Evolutionary conservation across 352 stramenopile genomes (phyloP).

Genomic region (Globisporangium nagaii): DNA sequence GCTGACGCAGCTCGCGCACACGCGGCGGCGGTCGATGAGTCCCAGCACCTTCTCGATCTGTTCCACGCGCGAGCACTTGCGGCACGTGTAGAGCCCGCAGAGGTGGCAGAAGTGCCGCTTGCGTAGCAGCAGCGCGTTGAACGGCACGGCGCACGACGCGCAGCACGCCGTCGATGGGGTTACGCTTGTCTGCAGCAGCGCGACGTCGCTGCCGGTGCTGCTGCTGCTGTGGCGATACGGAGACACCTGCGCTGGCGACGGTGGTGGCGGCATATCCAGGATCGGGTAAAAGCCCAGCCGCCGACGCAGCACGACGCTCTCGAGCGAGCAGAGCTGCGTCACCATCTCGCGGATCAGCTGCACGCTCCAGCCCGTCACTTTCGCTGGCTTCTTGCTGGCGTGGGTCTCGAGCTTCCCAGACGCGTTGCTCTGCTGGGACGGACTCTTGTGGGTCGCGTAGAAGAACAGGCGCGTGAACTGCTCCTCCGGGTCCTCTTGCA

Average conservation of each 20-base stretch:
- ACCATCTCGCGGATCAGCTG: slow-evolving; percentile 46
- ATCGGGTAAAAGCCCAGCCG: slow-evolving; percentile 49
- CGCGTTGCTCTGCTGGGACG: neutral
- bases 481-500: slow-evolving; percentile 49
- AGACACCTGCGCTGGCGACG: neutral
- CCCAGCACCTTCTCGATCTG: slow-evolving; percentile 42
- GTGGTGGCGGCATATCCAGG: slow-evolving; percentile 11
- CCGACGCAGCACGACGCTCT: slow-evolving; percentile 39
- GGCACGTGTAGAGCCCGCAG: slow-evolving; percentile 47
- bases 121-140: slow-evolving; percentile 36
- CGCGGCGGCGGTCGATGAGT: slow-evolving; percentile 30
- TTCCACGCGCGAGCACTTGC: slow-evolving; percentile 42
- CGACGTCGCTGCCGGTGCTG: slow-evolving; percentile 1
- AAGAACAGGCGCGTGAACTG: slow-evolving; percentile 68
- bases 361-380: slow-evolving; percentile 26
- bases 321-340: slow-evolving; percentile 29
- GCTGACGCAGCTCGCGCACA: slow-evolving; percentile 42
- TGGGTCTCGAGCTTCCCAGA: neutral
- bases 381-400: slow-evolving; percentile 11
- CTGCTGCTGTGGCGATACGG: neutral
- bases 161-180: slow-evolving; percentile 27
- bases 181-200: slow-evolving; percentile 15
- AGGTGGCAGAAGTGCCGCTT: slow-evolving; percentile 50
- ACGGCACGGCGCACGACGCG: slow-evolving; percentile 32
- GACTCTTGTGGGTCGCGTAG: slow-evolving; percentile 25